Percentiles rank a stretch among this genome's conserved stretches.
phyloP scores from a whole-genome alignment of 2,329 filamentous ascomycete species.

The Eutypella sp. region DNA sequence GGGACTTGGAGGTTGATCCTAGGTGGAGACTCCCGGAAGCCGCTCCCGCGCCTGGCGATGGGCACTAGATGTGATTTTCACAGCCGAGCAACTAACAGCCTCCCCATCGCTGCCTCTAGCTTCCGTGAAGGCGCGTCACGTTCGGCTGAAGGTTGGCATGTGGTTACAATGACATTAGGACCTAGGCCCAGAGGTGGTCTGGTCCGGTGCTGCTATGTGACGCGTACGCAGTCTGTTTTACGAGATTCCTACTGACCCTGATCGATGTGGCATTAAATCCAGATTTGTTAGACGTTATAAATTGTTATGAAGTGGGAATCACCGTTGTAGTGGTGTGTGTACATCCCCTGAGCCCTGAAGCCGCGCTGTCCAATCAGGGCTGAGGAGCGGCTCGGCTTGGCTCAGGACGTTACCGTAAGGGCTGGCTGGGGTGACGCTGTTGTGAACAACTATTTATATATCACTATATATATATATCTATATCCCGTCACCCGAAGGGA shows the following conservation, averaged over 20 bases:
- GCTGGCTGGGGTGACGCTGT: background rate
- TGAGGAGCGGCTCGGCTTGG: background rate
- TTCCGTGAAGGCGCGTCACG: background rate
- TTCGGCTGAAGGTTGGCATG: background rate
- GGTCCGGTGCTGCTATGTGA: background rate
- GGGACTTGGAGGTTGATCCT: background rate
- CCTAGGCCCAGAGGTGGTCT: background rate
- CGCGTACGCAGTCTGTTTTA: background rate
- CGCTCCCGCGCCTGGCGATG: background rate
- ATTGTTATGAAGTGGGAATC: background rate
- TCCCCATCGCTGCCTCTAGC: background rate
- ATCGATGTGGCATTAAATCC: too few relatives aligned
- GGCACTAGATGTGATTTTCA: background rate
- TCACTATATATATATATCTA: background rate
- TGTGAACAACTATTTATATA: too few relatives aligned
- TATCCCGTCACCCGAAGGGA: background rate
- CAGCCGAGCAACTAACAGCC: background rate
- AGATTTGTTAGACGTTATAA: background rate
- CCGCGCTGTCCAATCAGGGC: background rate
- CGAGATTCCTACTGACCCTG: background rate
- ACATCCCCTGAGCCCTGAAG: background rate
- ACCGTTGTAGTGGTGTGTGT: background rate
- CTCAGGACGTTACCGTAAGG: background rate
- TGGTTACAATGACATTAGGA: background rate
- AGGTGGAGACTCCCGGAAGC: background rate